Conservation (phyloP, 2,329 filamentous ascomycete genomes). For the Fusarium irregulare region DNA sequence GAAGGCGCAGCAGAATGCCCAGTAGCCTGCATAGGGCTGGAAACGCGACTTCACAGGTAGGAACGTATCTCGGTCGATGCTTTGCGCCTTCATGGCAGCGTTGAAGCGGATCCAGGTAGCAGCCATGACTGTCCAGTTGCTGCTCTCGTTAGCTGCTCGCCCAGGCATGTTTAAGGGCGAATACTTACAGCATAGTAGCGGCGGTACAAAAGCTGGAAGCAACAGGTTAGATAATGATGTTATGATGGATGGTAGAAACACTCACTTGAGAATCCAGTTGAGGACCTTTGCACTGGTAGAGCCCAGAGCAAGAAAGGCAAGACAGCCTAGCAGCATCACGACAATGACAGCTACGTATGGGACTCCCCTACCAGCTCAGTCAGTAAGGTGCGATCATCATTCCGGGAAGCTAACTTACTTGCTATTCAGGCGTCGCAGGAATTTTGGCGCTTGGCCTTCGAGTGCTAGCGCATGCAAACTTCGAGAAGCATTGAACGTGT, state of each 20-base stretch:
- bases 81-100: neutral
- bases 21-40: neutral
- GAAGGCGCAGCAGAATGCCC: neutral
- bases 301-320: neutral
- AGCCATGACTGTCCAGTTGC: neutral
- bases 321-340: neutral
- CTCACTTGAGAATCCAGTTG: neutral
- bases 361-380: neutral
- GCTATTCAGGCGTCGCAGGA: neutral
- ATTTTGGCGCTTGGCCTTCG: neutral
- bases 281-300: neutral
- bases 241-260: neutral
- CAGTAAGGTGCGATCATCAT: neutral
- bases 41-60: neutral
- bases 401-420: neutral
- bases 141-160: neutral
- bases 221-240: too few species aligned
- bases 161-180: fast-evolving
- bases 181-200: neutral
- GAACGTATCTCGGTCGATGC: neutral
- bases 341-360: neutral
- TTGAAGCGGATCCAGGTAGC: neutral
- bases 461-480: slow-evolving; percentile 5
- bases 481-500: slow-evolving; percentile 2
- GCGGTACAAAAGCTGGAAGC: neutral